Conservation (phyloP, 768 basidiomycete genomes). For the Podaxis sp. region DNA sequence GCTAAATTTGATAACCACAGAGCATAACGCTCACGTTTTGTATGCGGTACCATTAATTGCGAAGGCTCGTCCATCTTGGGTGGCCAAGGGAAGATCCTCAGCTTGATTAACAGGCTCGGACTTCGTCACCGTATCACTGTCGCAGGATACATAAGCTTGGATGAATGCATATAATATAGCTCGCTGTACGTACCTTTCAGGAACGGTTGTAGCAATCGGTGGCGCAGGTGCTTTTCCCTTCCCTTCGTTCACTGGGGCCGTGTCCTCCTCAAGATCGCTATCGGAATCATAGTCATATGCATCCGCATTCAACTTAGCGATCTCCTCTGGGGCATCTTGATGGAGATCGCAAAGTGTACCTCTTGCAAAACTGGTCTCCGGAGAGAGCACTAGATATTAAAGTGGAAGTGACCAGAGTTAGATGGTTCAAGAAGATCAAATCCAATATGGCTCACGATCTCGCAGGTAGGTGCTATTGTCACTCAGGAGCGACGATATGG, state of each 20-base stretch:
- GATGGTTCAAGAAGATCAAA: too few relatives aligned
- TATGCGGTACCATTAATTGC: slow-evolving; percentile 5
- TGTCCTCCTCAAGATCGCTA: slow-evolving; percentile 11
- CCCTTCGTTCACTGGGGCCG: neutral
- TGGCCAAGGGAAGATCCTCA: neutral
- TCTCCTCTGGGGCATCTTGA: neutral
- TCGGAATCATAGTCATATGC: slow-evolving; percentile 12
- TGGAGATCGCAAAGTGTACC: neutral
- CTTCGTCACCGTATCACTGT: neutral
- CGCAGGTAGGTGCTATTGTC: neutral
- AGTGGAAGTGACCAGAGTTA: neutral
- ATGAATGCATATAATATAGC: too few relatives aligned
- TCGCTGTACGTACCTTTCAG: neutral
- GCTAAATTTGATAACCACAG: neutral
- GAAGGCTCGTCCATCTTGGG: neutral
- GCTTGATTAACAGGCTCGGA: neutral
- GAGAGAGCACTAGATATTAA: slow-evolving; percentile 1
- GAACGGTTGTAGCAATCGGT: neutral
- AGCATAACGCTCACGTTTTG: neutral
- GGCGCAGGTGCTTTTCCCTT: neutral
- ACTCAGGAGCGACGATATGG: slow-evolving; percentile 2
- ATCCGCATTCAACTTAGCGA: neutral
- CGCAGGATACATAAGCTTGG: neutral
- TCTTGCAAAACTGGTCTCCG: neutral
- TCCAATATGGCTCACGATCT: neutral